phyloP scores from a whole-genome alignment of 805 yeast species.

The Saccharomycopsis babjevae region DNA sequence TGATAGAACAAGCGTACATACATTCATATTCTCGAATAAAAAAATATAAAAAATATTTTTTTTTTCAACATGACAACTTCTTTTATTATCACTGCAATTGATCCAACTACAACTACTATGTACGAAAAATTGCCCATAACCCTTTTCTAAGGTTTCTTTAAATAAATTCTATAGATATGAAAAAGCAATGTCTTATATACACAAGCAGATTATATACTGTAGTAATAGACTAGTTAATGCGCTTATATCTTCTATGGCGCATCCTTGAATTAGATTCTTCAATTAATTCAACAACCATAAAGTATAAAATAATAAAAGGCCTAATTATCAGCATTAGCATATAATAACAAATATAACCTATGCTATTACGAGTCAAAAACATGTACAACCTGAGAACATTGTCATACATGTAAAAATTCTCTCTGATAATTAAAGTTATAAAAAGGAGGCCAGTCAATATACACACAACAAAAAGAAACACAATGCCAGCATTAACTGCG shows the following conservation, averaged over 20 bases:
- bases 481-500: slow-evolving; percentile 16
- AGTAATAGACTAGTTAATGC: not conserved
- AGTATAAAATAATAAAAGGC: not conserved
- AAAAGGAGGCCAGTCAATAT: slow-evolving; percentile 29
- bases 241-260: not conserved
- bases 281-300: slow-evolving; percentile 11
- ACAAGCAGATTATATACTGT: not conserved
- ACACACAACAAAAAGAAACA: slow-evolving; percentile 42
- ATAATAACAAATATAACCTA: not conserved
- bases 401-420: not conserved
- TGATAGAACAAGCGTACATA: too few relatives aligned
- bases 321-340: not conserved
- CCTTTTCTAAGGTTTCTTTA: too few relatives aligned
- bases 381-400: not conserved
- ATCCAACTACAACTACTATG: too few relatives aligned
- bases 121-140: too few relatives aligned
- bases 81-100: too few relatives aligned
- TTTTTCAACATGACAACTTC: too few relatives aligned
- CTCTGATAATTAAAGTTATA: not conserved
- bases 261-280: slow-evolving; percentile 8
- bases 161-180: not conserved
- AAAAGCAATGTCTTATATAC: not conserved
- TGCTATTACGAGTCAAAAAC: not conserved
- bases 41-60: too few relatives aligned
- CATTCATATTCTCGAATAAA: too few relatives aligned